A percentile compares a stretch with the other conserved stretches of the same genome.
Conservation (phyloP, 495 filamentous ascomycete species). For the Penicillium desertorum region DNA sequence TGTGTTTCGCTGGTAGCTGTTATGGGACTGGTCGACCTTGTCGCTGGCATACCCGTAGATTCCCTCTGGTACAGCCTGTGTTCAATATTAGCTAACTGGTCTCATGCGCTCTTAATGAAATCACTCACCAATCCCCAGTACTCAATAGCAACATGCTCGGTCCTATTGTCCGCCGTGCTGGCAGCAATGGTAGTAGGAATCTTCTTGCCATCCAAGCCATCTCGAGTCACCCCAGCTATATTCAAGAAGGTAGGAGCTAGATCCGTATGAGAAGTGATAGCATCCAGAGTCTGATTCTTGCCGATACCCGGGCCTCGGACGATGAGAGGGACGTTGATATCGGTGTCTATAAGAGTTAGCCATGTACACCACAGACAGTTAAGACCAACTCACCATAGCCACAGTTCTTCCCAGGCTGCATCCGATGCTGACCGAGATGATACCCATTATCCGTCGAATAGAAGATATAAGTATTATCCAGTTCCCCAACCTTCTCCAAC, state of each 20-base stretch:
- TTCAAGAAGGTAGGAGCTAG: constrained; percentile 63
- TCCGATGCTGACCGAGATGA: constrained; percentile 65
- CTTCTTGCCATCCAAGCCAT: constrained; percentile 54
- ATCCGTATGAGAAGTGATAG: constrained; percentile 65
- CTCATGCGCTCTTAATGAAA: neutral
- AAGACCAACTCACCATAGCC: constrained; percentile 63
- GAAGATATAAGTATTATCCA: constrained; percentile 67
- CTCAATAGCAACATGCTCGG: constrained; percentile 61
- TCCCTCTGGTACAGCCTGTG: constrained; percentile 49
- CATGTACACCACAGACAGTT: constrained; percentile 17
- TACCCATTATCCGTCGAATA: constrained; percentile 70
- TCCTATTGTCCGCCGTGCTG: constrained; percentile 35
- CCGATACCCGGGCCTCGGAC: constrained; percentile 60
- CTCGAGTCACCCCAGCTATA: constrained; percentile 37
- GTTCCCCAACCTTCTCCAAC: constrained; percentile 49
- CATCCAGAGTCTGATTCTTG: constrained; percentile 40
- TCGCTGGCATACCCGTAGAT: constrained; percentile 37
- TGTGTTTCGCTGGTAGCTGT: constrained; percentile 49
- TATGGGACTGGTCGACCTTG: constrained; percentile 17
- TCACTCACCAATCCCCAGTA: constrained; percentile 55
- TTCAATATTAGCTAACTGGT: neutral
- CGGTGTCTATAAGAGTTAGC: constrained; percentile 50
- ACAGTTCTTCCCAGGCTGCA: constrained; percentile 67
- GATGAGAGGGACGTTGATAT: constrained; percentile 64
- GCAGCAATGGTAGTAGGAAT: constrained; percentile 44